These are phyloP conservation scores for Pulveroboletus sp. DNA, from an alignment of 1,284 basidiomycete species.

Conservation along the genomic window DNA sequence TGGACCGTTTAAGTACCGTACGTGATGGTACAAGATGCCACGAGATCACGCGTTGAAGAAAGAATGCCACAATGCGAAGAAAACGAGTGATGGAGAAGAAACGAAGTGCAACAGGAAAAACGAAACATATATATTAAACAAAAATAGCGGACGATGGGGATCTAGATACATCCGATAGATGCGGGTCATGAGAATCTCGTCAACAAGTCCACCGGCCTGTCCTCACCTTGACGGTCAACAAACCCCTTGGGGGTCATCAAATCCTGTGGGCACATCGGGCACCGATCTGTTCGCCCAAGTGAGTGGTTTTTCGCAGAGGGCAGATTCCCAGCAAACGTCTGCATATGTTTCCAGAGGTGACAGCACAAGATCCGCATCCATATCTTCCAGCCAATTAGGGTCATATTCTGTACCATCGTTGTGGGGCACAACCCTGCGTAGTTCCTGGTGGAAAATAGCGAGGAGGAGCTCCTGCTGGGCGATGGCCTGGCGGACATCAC, in stretches of 20 bases:
- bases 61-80: conserved; percentile 4
- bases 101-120: conserved; percentile 1
- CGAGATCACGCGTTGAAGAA: conserved; percentile 2
- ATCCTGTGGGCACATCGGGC: conserved; percentile 29
- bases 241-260: conserved; percentile 21
- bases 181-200: conserved; percentile 1
- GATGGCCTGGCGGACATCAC: conserved; percentile 30
- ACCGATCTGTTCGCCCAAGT: conserved; percentile 8
- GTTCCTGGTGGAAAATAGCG: conserved; percentile 28
- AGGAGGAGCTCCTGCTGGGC: conserved; percentile 32
- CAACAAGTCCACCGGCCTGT: neutral
- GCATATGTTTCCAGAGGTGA: conserved; percentile 27
- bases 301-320: conserved; percentile 17
- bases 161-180: neutral
- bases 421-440: conserved; percentile 22
- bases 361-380: conserved; percentile 28
- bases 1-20: conserved; percentile 1
- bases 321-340: conserved; percentile 29
- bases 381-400: conserved; percentile 24
- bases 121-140: conserved; percentile 12
- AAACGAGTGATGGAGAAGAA: conserved; percentile 1
- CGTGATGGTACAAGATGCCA: conserved; percentile 4
- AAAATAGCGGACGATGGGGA: conserved; percentile 2
- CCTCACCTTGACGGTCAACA: conserved; percentile 16
- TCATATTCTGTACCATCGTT: conserved; percentile 15